Evolutionary conservation across 2,329 filamentous ascomycete species (phyloP).

Genomic region (Berkeleyomyces basicola): DNA sequence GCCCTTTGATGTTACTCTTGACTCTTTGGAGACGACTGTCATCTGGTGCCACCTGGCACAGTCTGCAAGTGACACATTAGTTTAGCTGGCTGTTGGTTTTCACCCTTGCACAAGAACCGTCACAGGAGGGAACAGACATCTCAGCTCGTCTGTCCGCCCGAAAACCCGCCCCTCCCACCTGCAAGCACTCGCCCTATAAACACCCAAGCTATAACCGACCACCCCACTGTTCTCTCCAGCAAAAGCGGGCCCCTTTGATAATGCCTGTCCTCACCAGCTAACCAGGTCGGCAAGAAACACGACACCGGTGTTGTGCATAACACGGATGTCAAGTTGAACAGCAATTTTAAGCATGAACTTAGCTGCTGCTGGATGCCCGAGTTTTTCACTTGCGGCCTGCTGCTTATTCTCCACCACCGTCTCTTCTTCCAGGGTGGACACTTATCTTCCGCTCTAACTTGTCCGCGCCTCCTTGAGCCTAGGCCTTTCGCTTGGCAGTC

Average conservation of each 20-base stretch:
- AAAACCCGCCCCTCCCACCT: not conserved
- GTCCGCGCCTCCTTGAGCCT: not conserved
- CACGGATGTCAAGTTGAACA: not conserved
- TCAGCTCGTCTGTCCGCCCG: not conserved
- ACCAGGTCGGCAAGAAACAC: not conserved
- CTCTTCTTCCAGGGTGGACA: not conserved
- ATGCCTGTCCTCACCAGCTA: not conserved
- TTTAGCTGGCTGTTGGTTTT: not conserved
- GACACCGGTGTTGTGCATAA: not conserved
- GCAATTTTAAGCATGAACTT: not conserved
- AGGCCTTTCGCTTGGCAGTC: not conserved
- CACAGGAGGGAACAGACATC: not conserved
- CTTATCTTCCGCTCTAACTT: not conserved
- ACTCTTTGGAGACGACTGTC: not conserved
- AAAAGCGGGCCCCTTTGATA: not conserved
- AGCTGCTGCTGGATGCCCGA: not conserved
- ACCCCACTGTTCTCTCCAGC: not conserved
- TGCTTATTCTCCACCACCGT: not conserved
- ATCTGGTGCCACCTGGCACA: not conserved
- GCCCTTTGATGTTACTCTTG: not conserved
- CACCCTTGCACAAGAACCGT: not conserved
- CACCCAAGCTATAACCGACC: not conserved
- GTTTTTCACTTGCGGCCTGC: not conserved
- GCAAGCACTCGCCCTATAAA: not conserved
- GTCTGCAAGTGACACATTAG: not conserved